Conservation (phyloP, 768 basidiomycete species). For the Sporobolomyces phaffii region DNA sequence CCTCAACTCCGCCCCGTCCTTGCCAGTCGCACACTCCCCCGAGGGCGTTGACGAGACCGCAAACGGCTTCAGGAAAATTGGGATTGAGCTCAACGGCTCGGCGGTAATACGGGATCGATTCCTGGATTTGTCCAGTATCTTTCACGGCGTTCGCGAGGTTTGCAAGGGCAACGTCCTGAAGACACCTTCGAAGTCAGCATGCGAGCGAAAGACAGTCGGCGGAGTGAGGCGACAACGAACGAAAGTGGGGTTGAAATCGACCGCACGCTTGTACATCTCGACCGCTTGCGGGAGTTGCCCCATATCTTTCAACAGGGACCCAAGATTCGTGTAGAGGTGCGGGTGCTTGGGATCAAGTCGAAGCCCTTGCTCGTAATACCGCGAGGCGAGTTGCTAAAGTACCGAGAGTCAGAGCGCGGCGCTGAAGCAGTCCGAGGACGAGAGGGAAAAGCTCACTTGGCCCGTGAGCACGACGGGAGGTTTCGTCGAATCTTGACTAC, state of each 20-base stretch:
- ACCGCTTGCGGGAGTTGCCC: slow-evolving; percentile 51
- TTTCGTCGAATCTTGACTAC: slow-evolving; percentile 15
- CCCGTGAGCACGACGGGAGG: slow-evolving; percentile 24
- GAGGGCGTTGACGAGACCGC: slow-evolving; percentile 52
- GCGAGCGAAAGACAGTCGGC: no score
- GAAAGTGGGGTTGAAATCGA: slow-evolving; percentile 36
- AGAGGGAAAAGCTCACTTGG: no score
- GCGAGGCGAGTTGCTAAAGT: slow-evolving; percentile 48
- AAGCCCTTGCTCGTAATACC: slow-evolving; percentile 53
- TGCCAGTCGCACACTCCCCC: slow-evolving; percentile 53
- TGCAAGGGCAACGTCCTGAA: slow-evolving; percentile 52
- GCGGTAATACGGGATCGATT: slow-evolving; percentile 52
- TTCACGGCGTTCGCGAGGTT: slow-evolving; percentile 56
- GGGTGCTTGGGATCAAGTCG: slow-evolving; percentile 52
- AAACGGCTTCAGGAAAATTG: slow-evolving; percentile 52
- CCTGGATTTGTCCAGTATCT: slow-evolving; percentile 51
- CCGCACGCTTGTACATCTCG: slow-evolving; percentile 37
- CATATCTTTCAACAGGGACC: slow-evolving; percentile 54
- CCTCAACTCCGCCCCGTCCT: slow-evolving; percentile 48
- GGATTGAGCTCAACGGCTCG: slow-evolving; percentile 51
- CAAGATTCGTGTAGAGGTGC: slow-evolving; percentile 54
- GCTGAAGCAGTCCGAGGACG: no score
- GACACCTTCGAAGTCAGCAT: not conserved
- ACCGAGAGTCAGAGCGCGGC: slow-evolving; percentile 24
- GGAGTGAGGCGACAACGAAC: not conserved